Conservation (phyloP, 345 rosid species). For the Rhodomyrtus tomentosa region DNA sequence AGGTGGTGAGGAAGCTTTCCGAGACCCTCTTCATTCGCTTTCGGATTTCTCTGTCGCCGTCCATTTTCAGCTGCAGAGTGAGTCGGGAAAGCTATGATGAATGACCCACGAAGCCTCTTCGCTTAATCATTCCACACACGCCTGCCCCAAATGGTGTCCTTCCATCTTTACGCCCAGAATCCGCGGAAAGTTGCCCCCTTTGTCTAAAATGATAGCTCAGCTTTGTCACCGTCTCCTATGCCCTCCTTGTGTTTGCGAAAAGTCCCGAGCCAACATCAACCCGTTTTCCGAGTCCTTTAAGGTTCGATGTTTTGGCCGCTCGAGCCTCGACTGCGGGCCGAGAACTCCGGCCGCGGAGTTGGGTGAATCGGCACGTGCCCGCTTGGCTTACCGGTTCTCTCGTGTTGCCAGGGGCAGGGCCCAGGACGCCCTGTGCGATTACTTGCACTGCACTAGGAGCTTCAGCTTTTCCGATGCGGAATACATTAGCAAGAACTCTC, state of each 20-base stretch:
- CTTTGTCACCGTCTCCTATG: background rate
- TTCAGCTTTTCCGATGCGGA: conserved; percentile 54
- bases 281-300: conserved; percentile 7
- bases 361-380: background rate
- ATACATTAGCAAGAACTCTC: conserved; percentile 76
- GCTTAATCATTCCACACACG: background rate
- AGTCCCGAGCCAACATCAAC: conserved; percentile 4
- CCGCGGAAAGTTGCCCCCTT: background rate
- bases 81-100: background rate
- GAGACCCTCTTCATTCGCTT: background rate
- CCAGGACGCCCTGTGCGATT: conserved; percentile 56
- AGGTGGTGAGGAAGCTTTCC: background rate
- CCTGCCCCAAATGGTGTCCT: background rate
- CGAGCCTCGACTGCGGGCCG: background rate
- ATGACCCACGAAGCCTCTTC: background rate
- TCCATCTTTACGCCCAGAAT: background rate
- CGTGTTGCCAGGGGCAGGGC: conserved; percentile 34
- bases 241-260: conserved; percentile 14
- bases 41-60: background rate
- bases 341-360: background rate
- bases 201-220: background rate
- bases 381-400: conserved; percentile 19
- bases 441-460: conserved; percentile 65
- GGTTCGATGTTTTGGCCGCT: background rate
- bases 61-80: background rate